Base-by-base conservation (phyloP, 768 basidiomycete genomes). In the Xerocomus potaroensis region DNA sequence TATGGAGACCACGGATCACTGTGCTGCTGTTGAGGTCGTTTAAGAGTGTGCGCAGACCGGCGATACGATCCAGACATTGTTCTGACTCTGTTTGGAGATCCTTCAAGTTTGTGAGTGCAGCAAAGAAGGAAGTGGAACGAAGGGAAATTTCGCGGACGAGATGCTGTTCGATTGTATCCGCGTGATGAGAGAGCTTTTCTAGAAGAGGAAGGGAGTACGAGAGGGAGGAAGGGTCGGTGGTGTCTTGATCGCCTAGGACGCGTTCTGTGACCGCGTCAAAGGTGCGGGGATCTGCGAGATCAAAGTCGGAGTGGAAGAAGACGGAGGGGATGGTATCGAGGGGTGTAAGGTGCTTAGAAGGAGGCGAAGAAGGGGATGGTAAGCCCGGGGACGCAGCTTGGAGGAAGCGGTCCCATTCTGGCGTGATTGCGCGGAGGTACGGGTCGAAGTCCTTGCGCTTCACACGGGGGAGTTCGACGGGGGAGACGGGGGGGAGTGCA, bases 151-250 rank as follows among this genome's bases (percentile, higher is more conserved):
- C 96, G 50, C 83, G 83, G 4, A 94, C 80, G 46, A 99, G 86
- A 66, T 99, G 95, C 49, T 91, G 83, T 62, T 99, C 96, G 51
- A 98, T 80, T 1, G 87, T 87, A 63, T 97, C 96, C 2, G 94
- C 84, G 59, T 95, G 86, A 46, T 91, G 85, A 9, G 92, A 93
- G 52, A 97, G 81, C 57, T 83, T 86, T 62, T 97, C 94, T 9
- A 95, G 83, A 4, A 94, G 71, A 0, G 85, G 87, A 2, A 85
- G 73, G 5, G 83, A 75, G 63, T 83, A 73, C 8, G 87, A 75
- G 43, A 86, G 74, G 3, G 83, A 70, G 0, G 80, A 72, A 0
- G 84, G 80, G 55, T 87, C 84, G 7, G 69, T 59, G 26, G 70
- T 57, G 23, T 67, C 66, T 21, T 70, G 64, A 35, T 67, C 63